Base-by-base conservation (phyloP, 2,329 filamentous ascomycete genomes). In the Exophiala aquamarina region DNA sequence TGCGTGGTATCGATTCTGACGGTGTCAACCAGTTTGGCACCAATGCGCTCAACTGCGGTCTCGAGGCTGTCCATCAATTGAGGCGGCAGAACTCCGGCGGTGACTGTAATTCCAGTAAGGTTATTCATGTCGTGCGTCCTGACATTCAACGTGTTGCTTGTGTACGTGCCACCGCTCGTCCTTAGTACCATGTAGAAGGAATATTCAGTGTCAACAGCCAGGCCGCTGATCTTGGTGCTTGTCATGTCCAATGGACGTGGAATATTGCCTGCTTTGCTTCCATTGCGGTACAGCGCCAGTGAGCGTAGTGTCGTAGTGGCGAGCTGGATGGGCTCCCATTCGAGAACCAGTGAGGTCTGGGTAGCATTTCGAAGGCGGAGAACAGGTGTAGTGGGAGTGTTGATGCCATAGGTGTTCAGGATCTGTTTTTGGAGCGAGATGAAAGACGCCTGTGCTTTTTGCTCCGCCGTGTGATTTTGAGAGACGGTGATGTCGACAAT, bases 51-150 rank as follows among this genome's bases (percentile, higher is more conserved):
- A 28, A 96, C 81, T 1, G 91, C 89, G 36, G 77, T 77, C 37
- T 79, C 76, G 15, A 98, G 78, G 52, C 78, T 83, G 57, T 95
- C 89, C 63, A 82, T 83, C 45, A 85, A 74, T 43, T 83, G 74
- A 6, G 80, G 75, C 2, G 91, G 87, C 68, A 98, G 78, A 59
- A 95, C 80, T 41, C 93, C 93, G 1, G 90, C 86, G 2, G 92
- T 95, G 59, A 98, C 87, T 18, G 92, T 97, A 67, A 98, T 91
- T 49, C 93, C 93, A 57, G 87, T 91, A 41, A 98, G 76, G 67
- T 98, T 91, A 31, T 92, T 97, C 91, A 98, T 96, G 75, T 96
- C 95, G 74, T 98, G 93, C 36, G 93, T 98, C 63, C 86, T 83
- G 49, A 95, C 90, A 3, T 80, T 79, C 42, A 98, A 77, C 66